Evolutionary conservation across 352 stramenopile species (phyloP), one percentile per base, ranked within the genome.

Genomic region (Hyaloperonospora arabidopsidis): DNA sequence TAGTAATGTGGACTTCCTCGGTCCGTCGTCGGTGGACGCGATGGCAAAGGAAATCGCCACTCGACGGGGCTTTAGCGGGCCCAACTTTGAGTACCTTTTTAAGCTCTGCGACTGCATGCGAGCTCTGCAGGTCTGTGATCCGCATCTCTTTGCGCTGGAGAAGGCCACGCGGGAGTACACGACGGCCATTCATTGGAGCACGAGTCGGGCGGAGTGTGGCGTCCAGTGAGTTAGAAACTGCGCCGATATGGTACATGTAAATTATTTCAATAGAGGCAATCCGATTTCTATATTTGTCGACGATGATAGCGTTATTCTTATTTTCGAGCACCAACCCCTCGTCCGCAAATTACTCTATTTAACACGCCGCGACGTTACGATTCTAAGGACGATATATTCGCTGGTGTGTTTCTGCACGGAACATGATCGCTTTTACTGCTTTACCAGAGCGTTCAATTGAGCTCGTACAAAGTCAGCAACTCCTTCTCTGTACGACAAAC

Each of bases 51-150:
- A 89, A 52, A 94, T 94, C 57, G 74, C 75, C 29, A 90, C 78
- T 5, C 69, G 78, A 14, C 70, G 61, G 21, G 84, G 84, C 21
- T 70, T 72, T 55, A 91, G 79, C 41, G 84, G 84, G 17, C 79
- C 80, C 32, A 94, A 94, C 65, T 77, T 84, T 43, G 84, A 94
- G 67, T 94, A 94, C 55, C 67, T 94, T 39, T 80, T 86, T 46
- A 81, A 78, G 51, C 75, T 94, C 50, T 89, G 79, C 54, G 74
- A 86, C 43, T 79, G 70, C 76, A 91, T 93, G 75, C 80, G 79
- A 49, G 49, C 70, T 40, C 61, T 93, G 51, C 63, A 88, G 29
- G 79, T 93, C 48, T 60, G 64, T 49, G 83, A 93, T 52, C 77
- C 77, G 45, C 83, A 93, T 54, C 65, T 93, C 34, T 72, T 77